These are phyloP conservation scores for Pachyrhizus erosus DNA, from an alignment of 306 rosid genomes.

Conservation along the genomic window DNA sequence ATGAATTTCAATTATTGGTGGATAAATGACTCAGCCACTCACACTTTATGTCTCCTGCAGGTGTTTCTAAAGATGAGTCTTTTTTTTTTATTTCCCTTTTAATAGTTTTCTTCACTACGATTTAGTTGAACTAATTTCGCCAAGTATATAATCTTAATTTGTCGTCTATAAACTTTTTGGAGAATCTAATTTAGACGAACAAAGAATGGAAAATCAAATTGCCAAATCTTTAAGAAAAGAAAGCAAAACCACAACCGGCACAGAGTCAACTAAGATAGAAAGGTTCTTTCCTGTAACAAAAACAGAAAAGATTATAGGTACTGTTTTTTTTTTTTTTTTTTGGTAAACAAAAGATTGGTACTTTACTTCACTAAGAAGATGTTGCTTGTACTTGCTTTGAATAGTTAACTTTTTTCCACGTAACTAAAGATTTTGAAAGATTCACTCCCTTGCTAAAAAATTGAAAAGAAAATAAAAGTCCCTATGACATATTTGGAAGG, in stretches of 20 bases:
- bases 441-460: neutral
- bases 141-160: neutral
- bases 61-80: slow-evolving; percentile 30
- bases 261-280: slow-evolving; percentile 37
- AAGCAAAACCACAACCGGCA: slow-evolving; percentile 30
- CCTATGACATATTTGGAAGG: slow-evolving; percentile 4
- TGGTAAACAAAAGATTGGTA: slow-evolving; percentile 23
- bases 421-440: slow-evolving; percentile 39
- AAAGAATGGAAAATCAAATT: neutral
- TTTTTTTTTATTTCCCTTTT: slow-evolving; percentile 7
- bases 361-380: slow-evolving; percentile 75
- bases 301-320: neutral
- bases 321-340: neutral
- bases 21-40: slow-evolving; percentile 56
- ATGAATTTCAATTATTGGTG: slow-evolving; percentile 41
- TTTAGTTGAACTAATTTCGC: neutral
- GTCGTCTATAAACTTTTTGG: neutral
- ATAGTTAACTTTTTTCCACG: slow-evolving; percentile 15
- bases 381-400: slow-evolving; percentile 49
- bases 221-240: neutral
- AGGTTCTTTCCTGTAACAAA: slow-evolving; percentile 32
- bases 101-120: neutral
- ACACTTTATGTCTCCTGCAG: slow-evolving; percentile 35
- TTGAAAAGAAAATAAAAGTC: slow-evolving; percentile 35
- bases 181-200: slow-evolving; percentile 22